A percentile compares a stretch with the other conserved stretches of the same genome.
Evolutionary conservation across 805 yeast genomes (phyloP).

Genomic region (Barnettozyma botsteinii): DNA sequence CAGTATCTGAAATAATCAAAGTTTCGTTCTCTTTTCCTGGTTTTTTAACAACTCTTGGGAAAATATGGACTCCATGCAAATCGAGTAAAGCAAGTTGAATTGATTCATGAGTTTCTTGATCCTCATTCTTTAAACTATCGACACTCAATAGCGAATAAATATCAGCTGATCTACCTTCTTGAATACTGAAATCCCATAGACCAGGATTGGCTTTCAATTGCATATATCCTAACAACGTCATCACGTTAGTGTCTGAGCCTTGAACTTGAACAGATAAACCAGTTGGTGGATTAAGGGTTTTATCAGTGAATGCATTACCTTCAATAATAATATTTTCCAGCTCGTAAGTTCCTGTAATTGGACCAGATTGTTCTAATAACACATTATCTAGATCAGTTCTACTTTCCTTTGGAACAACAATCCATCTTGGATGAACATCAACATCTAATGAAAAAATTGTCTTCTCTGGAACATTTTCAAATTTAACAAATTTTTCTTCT

Average conservation of each 20-base stretch:
- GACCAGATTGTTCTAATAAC: constrained; percentile 31
- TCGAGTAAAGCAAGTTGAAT: constrained; percentile 33
- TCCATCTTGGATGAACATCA: constrained; percentile 64
- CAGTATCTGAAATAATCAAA: constrained; percentile 13
- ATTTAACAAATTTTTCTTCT: constrained; percentile 28
- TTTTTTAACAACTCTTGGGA: constrained; percentile 40
- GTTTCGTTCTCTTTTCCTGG: constrained; percentile 31
- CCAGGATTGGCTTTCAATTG: constrained; percentile 78
- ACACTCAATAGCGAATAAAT: constrained; percentile 36
- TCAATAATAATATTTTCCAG: constrained; percentile 58
- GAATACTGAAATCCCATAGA: constrained; percentile 47
- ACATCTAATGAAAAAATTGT: constrained; percentile 49
- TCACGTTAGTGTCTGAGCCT: constrained; percentile 55
- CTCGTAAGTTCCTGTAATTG: constrained; percentile 41
- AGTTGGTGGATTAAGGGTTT: constrained; percentile 18
- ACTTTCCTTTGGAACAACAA: constrained; percentile 46
- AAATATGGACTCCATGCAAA: constrained; percentile 40
- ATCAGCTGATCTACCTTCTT: constrained; percentile 36
- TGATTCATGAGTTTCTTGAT: constrained; percentile 7
- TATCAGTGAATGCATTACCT: constrained; percentile 54
- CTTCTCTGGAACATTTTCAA: constrained; percentile 46
- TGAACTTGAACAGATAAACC: constrained; percentile 21
- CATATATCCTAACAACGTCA: constrained; percentile 80
- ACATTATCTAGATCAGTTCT: constrained; percentile 62
- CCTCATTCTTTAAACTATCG: constrained; percentile 13